Conservation (phyloP, 2,329 filamentous ascomycete genomes). For the Zasmidium cellare region DNA sequence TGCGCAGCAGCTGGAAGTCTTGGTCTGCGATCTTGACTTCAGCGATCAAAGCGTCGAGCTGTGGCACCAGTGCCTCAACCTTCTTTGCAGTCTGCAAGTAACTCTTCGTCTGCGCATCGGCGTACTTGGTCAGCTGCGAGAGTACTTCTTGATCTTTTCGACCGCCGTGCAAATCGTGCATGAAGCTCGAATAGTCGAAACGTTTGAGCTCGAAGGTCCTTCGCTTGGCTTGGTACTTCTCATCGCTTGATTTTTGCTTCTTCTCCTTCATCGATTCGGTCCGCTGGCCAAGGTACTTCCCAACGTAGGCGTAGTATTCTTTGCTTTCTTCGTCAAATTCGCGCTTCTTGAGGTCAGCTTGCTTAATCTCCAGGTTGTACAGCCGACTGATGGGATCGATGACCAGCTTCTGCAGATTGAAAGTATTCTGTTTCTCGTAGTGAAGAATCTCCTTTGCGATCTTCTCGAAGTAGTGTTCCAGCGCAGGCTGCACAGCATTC, state of each 20-base stretch:
- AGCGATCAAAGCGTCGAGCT: slow-evolving; percentile 80
- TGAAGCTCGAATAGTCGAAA: slow-evolving; percentile 98
- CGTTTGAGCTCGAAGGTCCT: slow-evolving; percentile 95
- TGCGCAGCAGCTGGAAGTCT: slow-evolving; percentile 90
- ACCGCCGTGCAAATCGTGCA: slow-evolving; percentile 99
- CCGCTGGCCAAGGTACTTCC: slow-evolving; percentile 91
- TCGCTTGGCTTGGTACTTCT: slow-evolving; percentile 92
- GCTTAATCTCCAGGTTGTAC: slow-evolving; percentile 95
- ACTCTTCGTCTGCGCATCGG: slow-evolving; percentile 80
- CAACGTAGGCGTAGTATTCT: slow-evolving; percentile 95
- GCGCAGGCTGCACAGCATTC: slow-evolving; percentile 92
- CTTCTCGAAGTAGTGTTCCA: slow-evolving; percentile 98
- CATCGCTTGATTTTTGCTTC: slow-evolving; percentile 90
- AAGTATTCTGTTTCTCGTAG: slow-evolving; percentile 82
- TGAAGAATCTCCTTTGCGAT: slow-evolving; percentile 86
- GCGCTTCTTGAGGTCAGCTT: slow-evolving; percentile 92
- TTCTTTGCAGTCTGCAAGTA: slow-evolving; percentile 83
- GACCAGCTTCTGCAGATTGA: slow-evolving; percentile 85
- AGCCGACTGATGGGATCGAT: slow-evolving; percentile 91
- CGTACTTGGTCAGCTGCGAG: slow-evolving; percentile 91
- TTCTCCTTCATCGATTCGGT: slow-evolving; percentile 97
- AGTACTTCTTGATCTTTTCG: slow-evolving; percentile 96
- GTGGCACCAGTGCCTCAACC: slow-evolving; percentile 81
- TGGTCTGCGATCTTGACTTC: slow-evolving; percentile 95
- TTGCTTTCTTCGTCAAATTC: slow-evolving; percentile 99